Base-by-base conservation (phyloP, 305 asterid genomes). In the Ilex paraguariensis region DNA sequence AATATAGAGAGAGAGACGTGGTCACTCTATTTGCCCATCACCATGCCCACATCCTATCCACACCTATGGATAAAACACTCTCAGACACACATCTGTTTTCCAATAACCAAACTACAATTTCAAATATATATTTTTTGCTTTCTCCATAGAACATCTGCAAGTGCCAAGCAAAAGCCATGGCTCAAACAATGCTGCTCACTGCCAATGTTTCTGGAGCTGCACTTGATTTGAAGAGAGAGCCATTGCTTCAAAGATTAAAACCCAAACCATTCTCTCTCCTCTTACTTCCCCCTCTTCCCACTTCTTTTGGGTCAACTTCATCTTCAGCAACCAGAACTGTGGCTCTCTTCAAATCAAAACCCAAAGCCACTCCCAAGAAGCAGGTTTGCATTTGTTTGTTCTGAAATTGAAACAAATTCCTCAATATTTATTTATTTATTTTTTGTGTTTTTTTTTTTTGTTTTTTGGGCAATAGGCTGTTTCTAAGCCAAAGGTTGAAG, bases 401-500 rank as follows among this genome's bases (percentile, higher is more conserved):
- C 3, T n/a, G 4, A 14, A 14, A 4, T 8, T 14, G 10, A 7
- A n/a, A 15, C 5, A 52, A 7, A n/a, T 16, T 8, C 15, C 15
- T 28, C 13, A 13, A 28, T 10, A 21, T 14, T 61, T 64, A n/a
- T 42, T 31, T 15, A 7, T 59, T 48, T 3, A 28, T 9, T 39
- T 40, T 33, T 46, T 1, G 10, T 60, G 30, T n/a, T 13, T 0
- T 15, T 30, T 16, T 69, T 52, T 49, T 1, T 15, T 33, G 4
- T 45, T 31, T 3, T 64, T 44, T 31, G 9, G 48, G 12, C 70
- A 10, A 14, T 63, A 71, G 75, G 17, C 31, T 44, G 48, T 17
- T 31, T 44, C 58, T 11, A 89, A 91, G 75, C 5, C 62, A 0
- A 91, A 89, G 84, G 93, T 85, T 14, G 98, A 92, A 77, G 97